Conservation (phyloP, 768 basidiomycete genomes). For the Hericium alpestre region DNA sequence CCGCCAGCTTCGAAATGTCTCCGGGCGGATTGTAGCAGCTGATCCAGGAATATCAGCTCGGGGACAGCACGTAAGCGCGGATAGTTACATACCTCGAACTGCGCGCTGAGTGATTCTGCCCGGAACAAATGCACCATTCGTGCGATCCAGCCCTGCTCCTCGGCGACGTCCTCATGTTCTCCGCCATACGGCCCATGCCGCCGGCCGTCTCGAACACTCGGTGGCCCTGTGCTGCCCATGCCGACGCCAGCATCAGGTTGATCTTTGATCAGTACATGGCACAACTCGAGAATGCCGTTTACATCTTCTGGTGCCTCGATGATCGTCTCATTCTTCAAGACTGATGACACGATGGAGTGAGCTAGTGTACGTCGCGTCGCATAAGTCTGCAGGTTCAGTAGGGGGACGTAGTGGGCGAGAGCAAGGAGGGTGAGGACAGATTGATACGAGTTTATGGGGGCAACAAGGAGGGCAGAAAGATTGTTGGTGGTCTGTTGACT, state of each 20-base stretch:
- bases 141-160: conserved; percentile 98
- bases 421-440: conserved; percentile 96
- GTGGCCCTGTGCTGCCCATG: conserved; percentile 19
- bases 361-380: conserved; percentile 85
- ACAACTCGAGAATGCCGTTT: conserved; percentile 84
- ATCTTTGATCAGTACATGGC: conserved; percentile 86
- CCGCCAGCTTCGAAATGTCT: conserved; percentile 85
- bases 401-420: conserved; percentile 77
- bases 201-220: conserved; percentile 31
- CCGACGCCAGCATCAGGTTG: conserved; percentile 44
- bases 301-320: conserved; percentile 93
- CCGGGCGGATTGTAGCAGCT: conserved; percentile 88
- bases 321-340: conserved; percentile 93
- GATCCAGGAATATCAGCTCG: conserved; percentile 1
- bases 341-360: conserved; percentile 87
- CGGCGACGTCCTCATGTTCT: conserved; percentile 87
- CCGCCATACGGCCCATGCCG: conserved; percentile 49
- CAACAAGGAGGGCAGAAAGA: conserved; percentile 83
- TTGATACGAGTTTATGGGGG: conserved; percentile 93
- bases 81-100: conserved; percentile 69
- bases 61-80: background rate
- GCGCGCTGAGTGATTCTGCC: conserved; percentile 74
- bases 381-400: conserved; percentile 80
- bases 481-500: conserved; percentile 79
- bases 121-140: conserved; percentile 95